Percentiles rank a stretch among this genome's conserved stretches.
phyloP scores from a whole-genome alignment of 1,284 basidiomycete genomes.

The Ustilago esculenta region DNA sequence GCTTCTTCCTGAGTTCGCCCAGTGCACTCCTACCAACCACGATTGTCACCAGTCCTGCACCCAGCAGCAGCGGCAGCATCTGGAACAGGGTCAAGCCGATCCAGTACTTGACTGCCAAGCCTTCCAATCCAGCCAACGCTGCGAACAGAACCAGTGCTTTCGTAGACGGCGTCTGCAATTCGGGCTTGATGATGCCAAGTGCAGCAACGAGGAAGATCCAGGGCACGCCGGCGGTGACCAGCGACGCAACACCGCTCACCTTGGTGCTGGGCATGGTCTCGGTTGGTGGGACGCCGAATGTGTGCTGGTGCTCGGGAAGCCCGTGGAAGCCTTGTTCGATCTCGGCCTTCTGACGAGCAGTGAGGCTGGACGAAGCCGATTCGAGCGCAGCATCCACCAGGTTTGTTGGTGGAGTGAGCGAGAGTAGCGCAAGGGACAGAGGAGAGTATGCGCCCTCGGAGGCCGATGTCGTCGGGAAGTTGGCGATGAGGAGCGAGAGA shows the following conservation, averaged over 20 bases:
- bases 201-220: constrained; percentile 48
- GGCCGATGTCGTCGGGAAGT: constrained; percentile 36
- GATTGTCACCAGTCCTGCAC: constrained; percentile 42
- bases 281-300: constrained; percentile 48
- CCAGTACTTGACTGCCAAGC: constrained; percentile 54
- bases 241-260: constrained; percentile 38
- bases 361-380: constrained; percentile 10
- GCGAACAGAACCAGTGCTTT: constrained; percentile 37
- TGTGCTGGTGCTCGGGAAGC: constrained; percentile 50
- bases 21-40: constrained; percentile 50
- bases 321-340: constrained; percentile 44
- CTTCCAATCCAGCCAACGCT: constrained; percentile 38
- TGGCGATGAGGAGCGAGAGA: constrained; percentile 46
- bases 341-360: constrained; percentile 29
- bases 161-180: constrained; percentile 18
- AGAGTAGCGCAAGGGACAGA: constrained; percentile 28
- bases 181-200: constrained; percentile 21
- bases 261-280: constrained; percentile 57
- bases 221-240: constrained; percentile 46
- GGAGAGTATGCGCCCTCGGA: constrained; percentile 28
- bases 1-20: constrained; percentile 42
- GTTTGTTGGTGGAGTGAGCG: constrained; percentile 21
- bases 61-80: constrained; percentile 52
- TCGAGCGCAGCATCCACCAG: constrained; percentile 17
- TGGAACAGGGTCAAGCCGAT: constrained; percentile 55